phyloP scores from a whole-genome alignment of 768 basidiomycete genomes.

The Leucocoprinus leucothites region DNA sequence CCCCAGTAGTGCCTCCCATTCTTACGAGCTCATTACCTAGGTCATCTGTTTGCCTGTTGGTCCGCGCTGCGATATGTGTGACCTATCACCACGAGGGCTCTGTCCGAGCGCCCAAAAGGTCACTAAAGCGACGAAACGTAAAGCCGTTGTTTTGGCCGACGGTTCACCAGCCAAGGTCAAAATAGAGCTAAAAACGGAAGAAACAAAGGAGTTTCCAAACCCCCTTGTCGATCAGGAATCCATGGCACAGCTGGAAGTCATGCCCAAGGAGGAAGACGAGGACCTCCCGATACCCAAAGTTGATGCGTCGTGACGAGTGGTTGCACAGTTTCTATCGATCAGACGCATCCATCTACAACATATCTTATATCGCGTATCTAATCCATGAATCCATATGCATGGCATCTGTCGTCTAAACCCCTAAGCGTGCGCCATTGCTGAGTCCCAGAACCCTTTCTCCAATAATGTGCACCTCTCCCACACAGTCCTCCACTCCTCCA shows the following conservation, averaged over 20 bases:
- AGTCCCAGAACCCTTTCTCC: constrained; percentile 89
- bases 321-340: too few species aligned
- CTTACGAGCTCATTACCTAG: constrained; percentile 29
- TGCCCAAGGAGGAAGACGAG: constrained; percentile 5
- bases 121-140: constrained; percentile 22
- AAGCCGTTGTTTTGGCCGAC: constrained; percentile 19
- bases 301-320: neutral
- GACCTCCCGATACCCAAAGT: neutral
- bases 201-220: constrained; percentile 7
- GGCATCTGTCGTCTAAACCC: constrained; percentile 1
- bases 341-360: neutral
- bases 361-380: constrained; percentile 7
- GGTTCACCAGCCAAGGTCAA: constrained; percentile 29
- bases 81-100: constrained; percentile 47
- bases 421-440: constrained; percentile 34
- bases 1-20: neutral
- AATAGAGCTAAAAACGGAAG: constrained; percentile 28
- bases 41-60: constrained; percentile 63
- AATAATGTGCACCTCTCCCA: constrained; percentile 76
- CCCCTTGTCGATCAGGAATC: constrained; percentile 5
- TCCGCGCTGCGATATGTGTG: constrained; percentile 64
- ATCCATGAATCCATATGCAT: neutral
- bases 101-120: constrained; percentile 60
- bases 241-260: constrained; percentile 3
- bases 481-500: constrained; percentile 64